These are phyloP conservation scores for Aspergillus costaricaensis DNA, from an alignment of 2,329 filamentous ascomycete species.

Conservation along the genomic window DNA sequence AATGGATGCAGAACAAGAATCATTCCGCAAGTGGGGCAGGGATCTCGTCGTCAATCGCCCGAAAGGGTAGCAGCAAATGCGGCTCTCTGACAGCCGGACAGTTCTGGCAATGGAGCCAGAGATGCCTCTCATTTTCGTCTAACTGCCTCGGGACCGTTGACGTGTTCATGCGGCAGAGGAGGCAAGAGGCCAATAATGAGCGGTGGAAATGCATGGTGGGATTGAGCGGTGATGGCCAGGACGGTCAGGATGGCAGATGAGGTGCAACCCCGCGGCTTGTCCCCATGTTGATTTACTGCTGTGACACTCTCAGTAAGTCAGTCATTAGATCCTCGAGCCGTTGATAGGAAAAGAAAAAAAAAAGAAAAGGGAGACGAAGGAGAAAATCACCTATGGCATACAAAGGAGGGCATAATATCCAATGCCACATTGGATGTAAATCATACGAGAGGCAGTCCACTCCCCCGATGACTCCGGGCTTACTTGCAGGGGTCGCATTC, in stretches of 20 bases:
- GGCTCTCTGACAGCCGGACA: conserved; percentile 20
- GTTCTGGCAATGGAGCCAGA: conserved; percentile 15
- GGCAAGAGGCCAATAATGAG: conserved; percentile 24
- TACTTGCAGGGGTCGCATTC: not conserved
- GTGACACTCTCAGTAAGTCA: not conserved
- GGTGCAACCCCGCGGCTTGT: conserved; percentile 14
- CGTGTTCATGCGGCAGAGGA: conserved; percentile 29
- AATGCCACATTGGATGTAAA: not conserved
- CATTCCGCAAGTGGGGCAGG: conserved; percentile 20
- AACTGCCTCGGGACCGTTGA: conserved; percentile 27
- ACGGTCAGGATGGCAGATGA: not conserved
- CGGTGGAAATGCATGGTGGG: conserved; percentile 17
- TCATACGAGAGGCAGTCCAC: not conserved
- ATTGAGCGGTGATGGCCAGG: conserved; percentile 15
- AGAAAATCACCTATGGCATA: not conserved
- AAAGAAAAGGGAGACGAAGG: not conserved
- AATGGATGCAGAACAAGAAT: conserved; percentile 15
- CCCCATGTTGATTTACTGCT: too few relatives aligned
- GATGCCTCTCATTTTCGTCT: conserved; percentile 11
- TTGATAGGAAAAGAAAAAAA: not conserved
- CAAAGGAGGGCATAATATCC: not conserved
- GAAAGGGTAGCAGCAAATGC: conserved; percentile 14
- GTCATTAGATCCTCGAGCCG: not conserved
- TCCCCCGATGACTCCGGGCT: not conserved
- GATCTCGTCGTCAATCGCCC: conserved; percentile 14